Percentiles rank a stretch among this genome's conserved stretches.
These are phyloP conservation scores for Emergomyces pasteurianus DNA, from an alignment of 2,329 filamentous ascomycete genomes.

Conservation along the genomic window DNA sequence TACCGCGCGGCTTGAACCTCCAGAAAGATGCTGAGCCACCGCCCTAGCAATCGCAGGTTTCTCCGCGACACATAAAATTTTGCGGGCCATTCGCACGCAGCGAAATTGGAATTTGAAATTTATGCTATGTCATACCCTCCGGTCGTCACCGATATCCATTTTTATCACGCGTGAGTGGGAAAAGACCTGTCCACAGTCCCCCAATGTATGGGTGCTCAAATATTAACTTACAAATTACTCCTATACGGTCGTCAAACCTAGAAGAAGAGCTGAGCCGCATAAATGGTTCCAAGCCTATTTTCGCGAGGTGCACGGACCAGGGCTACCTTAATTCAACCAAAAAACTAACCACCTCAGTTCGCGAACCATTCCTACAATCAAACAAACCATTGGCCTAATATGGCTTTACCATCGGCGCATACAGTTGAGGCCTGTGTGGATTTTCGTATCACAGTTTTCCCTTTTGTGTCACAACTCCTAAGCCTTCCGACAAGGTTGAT, in stretches of 20 bases:
- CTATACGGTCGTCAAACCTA: background rate
- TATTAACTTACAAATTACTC: background rate
- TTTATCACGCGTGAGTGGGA: background rate
- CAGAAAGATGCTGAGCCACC: slow-evolving; percentile 78
- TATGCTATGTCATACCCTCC: slow-evolving; percentile 3
- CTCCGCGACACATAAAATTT: slow-evolving; percentile 65
- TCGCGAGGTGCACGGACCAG: slow-evolving; percentile 5
- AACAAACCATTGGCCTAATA: slow-evolving; percentile 19
- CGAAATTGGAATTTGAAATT: background rate
- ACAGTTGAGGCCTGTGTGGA: slow-evolving; percentile 63
- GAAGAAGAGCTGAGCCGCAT: slow-evolving; percentile 11
- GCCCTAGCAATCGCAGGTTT: slow-evolving; percentile 95
- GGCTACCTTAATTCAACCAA: background rate
- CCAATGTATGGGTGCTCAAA: background rate
- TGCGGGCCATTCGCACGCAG: slow-evolving; percentile 28
- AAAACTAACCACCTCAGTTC: background rate
- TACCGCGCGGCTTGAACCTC: slow-evolving; percentile 60
- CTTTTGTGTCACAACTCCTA: slow-evolving; percentile 59
- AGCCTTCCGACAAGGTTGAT: slow-evolving; percentile 55
- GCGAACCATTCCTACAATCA: background rate
- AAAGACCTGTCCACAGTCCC: background rate
- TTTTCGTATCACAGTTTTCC: slow-evolving; percentile 61
- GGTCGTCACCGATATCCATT: background rate
- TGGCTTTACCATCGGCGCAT: slow-evolving; percentile 56
- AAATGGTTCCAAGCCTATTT: slow-evolving; percentile 7